Evolutionary conservation across 2,329 filamentous ascomycete genomes (phyloP).

Genomic region (Sclerotinia subarctica): DNA sequence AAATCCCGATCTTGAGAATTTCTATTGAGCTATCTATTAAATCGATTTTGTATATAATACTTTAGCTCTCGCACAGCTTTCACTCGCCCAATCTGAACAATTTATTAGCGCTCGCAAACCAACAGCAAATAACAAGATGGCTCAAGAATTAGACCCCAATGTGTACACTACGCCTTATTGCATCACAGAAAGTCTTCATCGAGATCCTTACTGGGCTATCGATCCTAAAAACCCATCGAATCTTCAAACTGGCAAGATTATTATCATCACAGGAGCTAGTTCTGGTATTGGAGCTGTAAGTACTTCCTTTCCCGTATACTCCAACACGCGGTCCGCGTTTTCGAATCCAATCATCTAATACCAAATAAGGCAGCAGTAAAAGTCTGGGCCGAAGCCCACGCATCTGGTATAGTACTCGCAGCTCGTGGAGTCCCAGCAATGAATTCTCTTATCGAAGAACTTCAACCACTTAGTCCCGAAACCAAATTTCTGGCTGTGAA

Average conservation of each 20-base stretch:
- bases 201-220: conserved; percentile 34
- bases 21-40: not conserved
- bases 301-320: not conserved
- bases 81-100: not conserved
- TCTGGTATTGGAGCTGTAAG: conserved; percentile 37
- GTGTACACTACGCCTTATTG: conserved; percentile 26
- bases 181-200: conserved; percentile 31
- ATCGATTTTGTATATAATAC: not conserved
- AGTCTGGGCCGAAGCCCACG: conserved; percentile 35
- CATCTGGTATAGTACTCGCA: conserved; percentile 37
- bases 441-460: conserved; percentile 20
- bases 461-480: conserved; percentile 20
- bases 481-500: conserved; percentile 25
- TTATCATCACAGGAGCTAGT: conserved; percentile 33
- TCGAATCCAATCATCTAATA: not conserved
- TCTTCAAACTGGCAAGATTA: conserved; percentile 31
- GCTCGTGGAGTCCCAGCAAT: conserved; percentile 31
- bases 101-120: not conserved
- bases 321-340: too few relatives aligned
- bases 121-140: not conserved
- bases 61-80: not conserved
- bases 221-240: conserved; percentile 29
- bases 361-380: conserved; percentile 28
- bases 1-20: not conserved
- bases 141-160: not conserved